Evolutionary conservation across 73 alveolate species (phyloP), one percentile per base, ranked within the genome.

Genomic region (Paramecium tetraurelia): DNA sequence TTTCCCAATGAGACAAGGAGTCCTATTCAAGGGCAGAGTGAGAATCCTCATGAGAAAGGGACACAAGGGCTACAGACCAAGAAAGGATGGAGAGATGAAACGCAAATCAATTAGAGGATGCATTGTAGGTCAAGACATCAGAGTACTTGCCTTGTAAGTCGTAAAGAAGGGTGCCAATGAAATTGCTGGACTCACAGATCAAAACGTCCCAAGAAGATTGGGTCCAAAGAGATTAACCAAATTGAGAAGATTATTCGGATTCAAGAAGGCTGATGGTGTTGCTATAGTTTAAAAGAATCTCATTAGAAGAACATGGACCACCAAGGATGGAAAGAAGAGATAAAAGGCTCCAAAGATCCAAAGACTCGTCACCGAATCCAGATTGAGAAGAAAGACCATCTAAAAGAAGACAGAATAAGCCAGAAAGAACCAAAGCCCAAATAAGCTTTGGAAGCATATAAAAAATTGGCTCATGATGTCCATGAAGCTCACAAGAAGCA

Each of bases 201-300:
- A 85, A 36, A 95, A 94, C 53, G 77, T 58, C 72, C 99, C 99
- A 71, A 96, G 97, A 95, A 97, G 99, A 95, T 95, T 96, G 48
- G 99, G 99, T 70, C 99, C 98, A 59, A 97, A 97, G 98, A 96
- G 99, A 96, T 99, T 99, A 92, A 94, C 92, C 86, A 94, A 90
- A 72, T 96, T 96, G 92, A 95, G 96, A 92, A 96, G 96, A 95
- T 87, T 95, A 75, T 96, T 96, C 95, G 99, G 98, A 59, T 97
- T 97, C 92, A 93, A 95, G 95, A 97, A 95, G 93, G 85, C 92
- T 44, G 96, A 95, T 83, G 95, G 93, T 40, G 93, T 94, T 92
- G 95, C 77, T 69, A 85, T 92, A 90, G 85, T 95, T 69, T 80
- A 94, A 86, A 93, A 94, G 93, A 93, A 86, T 83, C 96, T 95